Conservation (phyloP, 1,139 yeast species). For the Yamadazyma spencermartinsiae region DNA sequence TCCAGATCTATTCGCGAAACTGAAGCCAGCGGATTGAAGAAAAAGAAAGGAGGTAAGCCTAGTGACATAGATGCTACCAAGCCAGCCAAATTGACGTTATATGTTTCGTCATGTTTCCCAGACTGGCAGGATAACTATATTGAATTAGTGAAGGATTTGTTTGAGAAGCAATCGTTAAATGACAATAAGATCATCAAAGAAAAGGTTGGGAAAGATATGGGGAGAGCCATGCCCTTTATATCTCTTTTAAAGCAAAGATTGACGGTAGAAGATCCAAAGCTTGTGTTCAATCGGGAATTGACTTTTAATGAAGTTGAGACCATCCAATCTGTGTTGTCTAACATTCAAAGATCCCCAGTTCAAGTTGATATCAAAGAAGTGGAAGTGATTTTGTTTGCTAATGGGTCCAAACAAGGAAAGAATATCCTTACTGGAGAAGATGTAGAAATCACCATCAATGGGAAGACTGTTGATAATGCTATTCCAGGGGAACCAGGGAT, state of each 20-base stretch:
- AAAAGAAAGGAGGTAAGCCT: constrained; percentile 83
- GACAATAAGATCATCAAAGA: constrained; percentile 63
- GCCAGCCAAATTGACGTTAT: constrained; percentile 73
- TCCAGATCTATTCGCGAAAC: constrained; percentile 88
- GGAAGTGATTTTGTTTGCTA: constrained; percentile 55
- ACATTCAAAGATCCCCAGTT: constrained; percentile 67
- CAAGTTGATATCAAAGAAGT: constrained; percentile 57
- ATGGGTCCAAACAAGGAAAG: constrained; percentile 61
- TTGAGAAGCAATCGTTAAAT: constrained; percentile 59
- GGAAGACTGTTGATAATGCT: constrained; percentile 78
- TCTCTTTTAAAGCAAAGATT: constrained; percentile 81
- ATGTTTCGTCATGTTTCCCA: constrained; percentile 82
- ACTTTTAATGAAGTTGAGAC: constrained; percentile 75
- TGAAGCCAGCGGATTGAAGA: constrained; percentile 84
- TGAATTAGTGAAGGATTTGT: constrained; percentile 77
- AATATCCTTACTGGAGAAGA: constrained; percentile 70
- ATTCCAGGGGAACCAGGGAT: constrained; percentile 95
- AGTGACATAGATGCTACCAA: constrained; percentile 69
- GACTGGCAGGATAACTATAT: constrained; percentile 94
- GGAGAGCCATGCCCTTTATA: constrained; percentile 97
- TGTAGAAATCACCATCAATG: constrained; percentile 58
- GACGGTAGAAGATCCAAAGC: constrained; percentile 61
- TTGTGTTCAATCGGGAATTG: constrained; percentile 85
- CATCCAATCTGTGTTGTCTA: constrained; percentile 55
- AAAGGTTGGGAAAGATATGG: constrained; percentile 76